phyloP scores from a whole-genome alignment of 2,329 filamentous ascomycete species.

The Triangularia verruculosa region DNA sequence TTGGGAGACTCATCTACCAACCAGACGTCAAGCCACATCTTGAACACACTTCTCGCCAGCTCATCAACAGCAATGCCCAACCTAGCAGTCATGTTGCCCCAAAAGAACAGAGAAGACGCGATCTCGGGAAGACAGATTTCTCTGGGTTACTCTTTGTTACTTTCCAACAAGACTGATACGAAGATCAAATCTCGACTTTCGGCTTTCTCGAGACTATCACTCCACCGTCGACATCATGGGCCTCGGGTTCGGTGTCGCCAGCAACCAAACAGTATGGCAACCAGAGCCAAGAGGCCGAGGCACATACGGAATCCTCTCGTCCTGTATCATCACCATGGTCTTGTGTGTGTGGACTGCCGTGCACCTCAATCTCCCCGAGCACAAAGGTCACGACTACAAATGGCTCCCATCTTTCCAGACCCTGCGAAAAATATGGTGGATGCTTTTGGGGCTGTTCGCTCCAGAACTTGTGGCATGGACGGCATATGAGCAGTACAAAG shows the following conservation, averaged over 20 bases:
- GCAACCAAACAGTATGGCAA: neutral
- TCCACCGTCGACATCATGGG: neutral
- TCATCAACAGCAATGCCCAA: too few relatives aligned
- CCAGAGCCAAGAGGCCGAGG: neutral
- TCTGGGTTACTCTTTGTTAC: too few relatives aligned
- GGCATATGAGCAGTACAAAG: neutral
- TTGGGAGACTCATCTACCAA: too few relatives aligned
- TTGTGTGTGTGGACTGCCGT: constrained; percentile 5
- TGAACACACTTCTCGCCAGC: too few relatives aligned
- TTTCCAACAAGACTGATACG: too few relatives aligned
- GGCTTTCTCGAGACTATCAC: too few relatives aligned
- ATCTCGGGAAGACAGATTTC: too few relatives aligned
- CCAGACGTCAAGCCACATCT: too few relatives aligned
- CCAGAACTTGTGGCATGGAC: neutral
- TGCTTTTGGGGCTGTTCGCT: constrained; percentile 1
- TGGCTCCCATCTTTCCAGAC: neutral
- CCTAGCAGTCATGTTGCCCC: too few relatives aligned
- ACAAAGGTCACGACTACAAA: neutral
- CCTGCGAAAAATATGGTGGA: neutral
- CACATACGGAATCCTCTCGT: constrained; percentile 1
- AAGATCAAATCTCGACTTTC: too few relatives aligned
- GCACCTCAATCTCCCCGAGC: constrained; percentile 1
- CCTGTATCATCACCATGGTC: constrained; percentile 1
- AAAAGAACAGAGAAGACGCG: too few relatives aligned
- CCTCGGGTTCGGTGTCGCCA: neutral